Evolutionary conservation across 129 eudicot genomes (phyloP).

Genomic region (Centrapalus pauciflorus): DNA sequence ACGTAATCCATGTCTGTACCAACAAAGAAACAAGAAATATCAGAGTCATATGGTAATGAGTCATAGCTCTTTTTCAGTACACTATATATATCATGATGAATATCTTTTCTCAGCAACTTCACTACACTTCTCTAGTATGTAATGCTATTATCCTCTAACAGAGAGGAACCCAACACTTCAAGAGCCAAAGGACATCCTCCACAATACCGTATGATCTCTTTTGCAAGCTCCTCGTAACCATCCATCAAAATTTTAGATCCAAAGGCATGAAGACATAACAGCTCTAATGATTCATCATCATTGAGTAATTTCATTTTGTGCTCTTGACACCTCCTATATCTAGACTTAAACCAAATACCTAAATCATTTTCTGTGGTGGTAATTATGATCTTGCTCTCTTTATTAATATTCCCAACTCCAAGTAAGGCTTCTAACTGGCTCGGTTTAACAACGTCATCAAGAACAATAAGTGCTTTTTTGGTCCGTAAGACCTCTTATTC

Average conservation of each 20-base stretch:
- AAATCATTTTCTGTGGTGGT: slow-evolving; percentile 17
- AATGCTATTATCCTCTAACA: neutral
- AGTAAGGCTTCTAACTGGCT: slow-evolving; percentile 7
- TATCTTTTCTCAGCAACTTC: slow-evolving; percentile 3
- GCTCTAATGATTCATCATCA: slow-evolving; percentile 11
- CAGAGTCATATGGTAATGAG: slow-evolving; percentile 7
- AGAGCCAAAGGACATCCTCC: slow-evolving; percentile 30
- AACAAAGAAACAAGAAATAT: slow-evolving; percentile 39
- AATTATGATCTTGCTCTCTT: slow-evolving; percentile 20
- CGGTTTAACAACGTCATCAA: slow-evolving; percentile 21
- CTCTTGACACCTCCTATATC: neutral
- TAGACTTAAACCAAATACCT: neutral
- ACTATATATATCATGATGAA: neutral
- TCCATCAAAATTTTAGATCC: neutral
- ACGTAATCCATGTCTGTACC: slow-evolving; percentile 18
- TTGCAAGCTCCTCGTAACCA: neutral
- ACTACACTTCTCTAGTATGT: slow-evolving; percentile 16
- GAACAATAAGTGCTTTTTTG: slow-evolving; percentile 16
- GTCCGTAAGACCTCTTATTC: slow-evolving; percentile 6
- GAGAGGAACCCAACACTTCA: slow-evolving; percentile 22
- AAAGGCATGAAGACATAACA: slow-evolving; percentile 34
- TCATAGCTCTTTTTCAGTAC: slow-evolving; percentile 9
- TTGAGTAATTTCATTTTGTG: neutral
- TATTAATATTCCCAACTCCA: slow-evolving; percentile 7
- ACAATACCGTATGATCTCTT: slow-evolving; percentile 4